A percentile compares a stretch with the other conserved stretches of the same genome.
Evolutionary conservation across 176 grass and related monocot genomes (phyloP).

Genomic region (Carex myosuroides): DNA sequence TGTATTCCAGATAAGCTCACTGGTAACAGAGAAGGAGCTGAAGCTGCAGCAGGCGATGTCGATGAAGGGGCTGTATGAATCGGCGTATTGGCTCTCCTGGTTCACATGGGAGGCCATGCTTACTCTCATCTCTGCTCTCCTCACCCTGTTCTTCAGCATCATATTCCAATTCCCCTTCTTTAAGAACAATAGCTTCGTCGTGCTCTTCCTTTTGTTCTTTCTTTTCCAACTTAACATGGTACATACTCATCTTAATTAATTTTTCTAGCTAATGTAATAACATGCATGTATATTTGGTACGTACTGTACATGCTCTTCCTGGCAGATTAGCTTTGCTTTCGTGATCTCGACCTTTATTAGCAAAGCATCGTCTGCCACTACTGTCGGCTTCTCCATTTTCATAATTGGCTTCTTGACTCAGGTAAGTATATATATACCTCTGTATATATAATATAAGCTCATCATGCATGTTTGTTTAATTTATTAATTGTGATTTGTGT

Average conservation of each 20-base stretch:
- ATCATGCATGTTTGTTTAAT: background rate
- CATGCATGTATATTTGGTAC: background rate
- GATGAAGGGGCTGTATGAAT: conserved; percentile 93
- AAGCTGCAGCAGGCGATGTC: background rate
- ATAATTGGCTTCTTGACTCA: conserved; percentile 94
- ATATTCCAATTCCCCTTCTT: conserved; percentile 97
- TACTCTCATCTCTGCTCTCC: conserved; percentile 64
- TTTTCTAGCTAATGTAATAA: background rate
- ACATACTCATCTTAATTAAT: background rate
- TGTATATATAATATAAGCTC: background rate
- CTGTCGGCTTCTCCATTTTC: conserved; percentile 88
- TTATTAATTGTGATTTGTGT: conserved; percentile 26
- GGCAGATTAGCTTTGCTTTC: conserved; percentile 83
- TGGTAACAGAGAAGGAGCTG: conserved; percentile 55
- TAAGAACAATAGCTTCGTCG: conserved; percentile 62
- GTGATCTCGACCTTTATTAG: conserved; percentile 87
- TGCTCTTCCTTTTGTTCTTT: conserved; percentile 77
- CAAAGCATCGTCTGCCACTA: conserved; percentile 86
- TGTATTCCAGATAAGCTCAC: conserved; percentile 28
- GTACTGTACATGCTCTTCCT: conserved; percentile 1
- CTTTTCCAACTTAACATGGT: conserved; percentile 98
- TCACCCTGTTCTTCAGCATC: conserved; percentile 83
- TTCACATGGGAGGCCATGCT: conserved; percentile 86
- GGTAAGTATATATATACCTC: conserved; percentile 5
- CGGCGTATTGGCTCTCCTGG: conserved; percentile 90